Base-by-base conservation (phyloP, 495 filamentous ascomycete genomes). In the Annulohypoxylon nitens region DNA sequence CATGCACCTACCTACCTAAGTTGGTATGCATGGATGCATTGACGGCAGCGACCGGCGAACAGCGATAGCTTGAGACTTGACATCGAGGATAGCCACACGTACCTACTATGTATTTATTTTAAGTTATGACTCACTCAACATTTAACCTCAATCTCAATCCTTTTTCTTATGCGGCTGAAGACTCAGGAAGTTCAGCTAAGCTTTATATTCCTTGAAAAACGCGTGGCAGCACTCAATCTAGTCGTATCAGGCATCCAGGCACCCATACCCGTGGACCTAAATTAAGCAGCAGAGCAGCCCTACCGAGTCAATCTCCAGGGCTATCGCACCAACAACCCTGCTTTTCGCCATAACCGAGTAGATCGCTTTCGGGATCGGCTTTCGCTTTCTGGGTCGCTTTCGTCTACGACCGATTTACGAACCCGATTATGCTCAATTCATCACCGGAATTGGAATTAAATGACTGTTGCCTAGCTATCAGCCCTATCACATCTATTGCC, bases 151-250 rank as follows among this genome's bases (percentile, higher is more conserved):
- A 3, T 30, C 30, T 39, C 7, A 12, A 39, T 23, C 10, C 6
- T 26, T 57, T 14, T 26, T 37, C 20, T 43, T 5, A 8, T 60
- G 57, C 57, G 57, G 57, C 57, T 60, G 57, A 60, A 60, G 5
- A 39, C 10, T 39, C 39, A 3, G 10, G 54, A 23, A 20, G 20
- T 54, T 23, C 20, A 54, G 23, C 26, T 54, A 54, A 33, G 50
- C 26, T 54, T 59, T 2, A 63, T 33, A 0, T 51, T 36, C 45
- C 26, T 18, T 50, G 30, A 36, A 51, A 63, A 30, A 45, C 45
- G 60, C 60, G 60, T 63, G 45, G 43, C 26, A 30, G 30, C 11
- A 3, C 37, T 1, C 30, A 30, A 30, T 43, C 39, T 43, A 43
- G 39, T 30, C 30, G 30, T 30, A 30, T 30, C 30, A 23, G 20